A percentile compares a stretch with the other conserved stretches of the same genome.
Evolutionary conservation across 495 filamentous ascomycete genomes (phyloP).

Genomic region (Hypoxylon intermedium): DNA sequence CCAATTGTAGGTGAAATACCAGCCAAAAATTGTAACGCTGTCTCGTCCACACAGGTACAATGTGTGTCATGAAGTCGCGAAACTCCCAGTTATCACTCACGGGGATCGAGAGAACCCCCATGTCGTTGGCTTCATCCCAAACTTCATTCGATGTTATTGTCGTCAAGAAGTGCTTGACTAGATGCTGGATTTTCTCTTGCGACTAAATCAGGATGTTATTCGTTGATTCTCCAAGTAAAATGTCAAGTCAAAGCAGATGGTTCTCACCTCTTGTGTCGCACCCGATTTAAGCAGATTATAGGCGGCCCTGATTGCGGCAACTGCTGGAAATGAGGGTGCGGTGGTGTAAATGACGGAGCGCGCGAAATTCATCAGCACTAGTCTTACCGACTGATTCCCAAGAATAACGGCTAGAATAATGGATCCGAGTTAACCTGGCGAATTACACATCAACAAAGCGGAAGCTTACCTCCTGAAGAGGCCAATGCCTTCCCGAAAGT

Average conservation of each 20-base stretch:
- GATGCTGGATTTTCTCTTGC: slow-evolving; percentile 48
- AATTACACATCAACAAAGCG: neutral
- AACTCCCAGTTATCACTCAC: slow-evolving; percentile 22
- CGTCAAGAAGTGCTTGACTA: slow-evolving; percentile 49
- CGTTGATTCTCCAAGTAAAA: too few relatives aligned
- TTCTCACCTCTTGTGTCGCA: slow-evolving; percentile 49
- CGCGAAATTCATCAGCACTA: slow-evolving; percentile 52
- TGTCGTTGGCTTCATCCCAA: slow-evolving; percentile 40
- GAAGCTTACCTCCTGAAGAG: slow-evolving; percentile 62
- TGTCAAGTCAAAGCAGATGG: too few relatives aligned
- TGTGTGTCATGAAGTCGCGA: slow-evolving; percentile 29
- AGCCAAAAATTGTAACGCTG: slow-evolving; percentile 43
- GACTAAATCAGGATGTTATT: slow-evolving; percentile 37
- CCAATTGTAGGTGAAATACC: slow-evolving; percentile 47
- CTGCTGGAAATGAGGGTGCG: slow-evolving; percentile 56
- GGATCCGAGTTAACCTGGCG: neutral
- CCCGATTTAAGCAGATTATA: slow-evolving; percentile 54
- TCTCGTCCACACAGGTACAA: slow-evolving; percentile 39
- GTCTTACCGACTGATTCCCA: slow-evolving; percentile 46
- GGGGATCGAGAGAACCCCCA: slow-evolving; percentile 37
- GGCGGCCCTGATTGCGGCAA: slow-evolving; percentile 55
- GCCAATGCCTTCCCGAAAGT: slow-evolving; percentile 68
- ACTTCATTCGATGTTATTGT: slow-evolving; percentile 42
- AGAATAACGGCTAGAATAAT: slow-evolving; percentile 40
- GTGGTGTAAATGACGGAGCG: slow-evolving; percentile 59